phyloP scores from a whole-genome alignment of 1,139 yeast genomes.

The Lodderomyces elongisporus region DNA sequence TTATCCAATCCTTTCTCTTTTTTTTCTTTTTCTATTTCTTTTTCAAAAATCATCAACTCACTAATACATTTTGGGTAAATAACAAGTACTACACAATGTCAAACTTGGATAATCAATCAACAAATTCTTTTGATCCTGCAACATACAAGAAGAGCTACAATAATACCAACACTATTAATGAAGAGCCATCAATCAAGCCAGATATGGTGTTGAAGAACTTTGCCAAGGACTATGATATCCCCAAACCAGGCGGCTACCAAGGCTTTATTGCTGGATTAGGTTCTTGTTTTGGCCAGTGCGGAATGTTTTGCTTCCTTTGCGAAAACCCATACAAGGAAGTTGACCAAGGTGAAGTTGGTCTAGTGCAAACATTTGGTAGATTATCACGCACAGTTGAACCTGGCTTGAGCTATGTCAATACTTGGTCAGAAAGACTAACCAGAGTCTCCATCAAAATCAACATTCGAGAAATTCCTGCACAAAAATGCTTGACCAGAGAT shows the following conservation, averaged over 20 bases:
- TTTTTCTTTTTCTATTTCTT: no score
- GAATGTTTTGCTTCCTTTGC: conserved; percentile 59
- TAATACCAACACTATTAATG: conserved; percentile 12
- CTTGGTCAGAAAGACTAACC: conserved; percentile 55
- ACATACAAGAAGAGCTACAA: conserved; percentile 13
- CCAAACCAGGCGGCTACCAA: conserved; percentile 35
- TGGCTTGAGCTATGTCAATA: conserved; percentile 62
- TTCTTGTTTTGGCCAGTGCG: conserved; percentile 46
- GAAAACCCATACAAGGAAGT: conserved; percentile 60
- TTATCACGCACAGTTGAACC: conserved; percentile 66
- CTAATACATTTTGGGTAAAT: no score
- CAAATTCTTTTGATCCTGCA: conserved; percentile 15
- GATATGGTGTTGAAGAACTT: conserved; percentile 31
- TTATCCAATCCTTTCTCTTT: no score
- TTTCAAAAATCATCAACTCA: no score
- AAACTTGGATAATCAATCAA: conserved; percentile 9
- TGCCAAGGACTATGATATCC: conserved; percentile 35
- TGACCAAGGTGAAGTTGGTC: conserved; percentile 66
- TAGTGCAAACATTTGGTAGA: conserved; percentile 66
- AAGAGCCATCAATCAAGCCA: conserved; percentile 24
- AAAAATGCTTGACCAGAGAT: conserved; percentile 65
- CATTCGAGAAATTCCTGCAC: conserved; percentile 64
- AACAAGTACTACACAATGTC: conserved; percentile 1
- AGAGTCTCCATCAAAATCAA: conserved; percentile 54
- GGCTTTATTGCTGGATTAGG: conserved; percentile 44